A percentile compares a stretch with the other conserved stretches of the same genome.
Evolutionary conservation across 2,329 filamentous ascomycete species (phyloP).

Genomic region (Claviceps spartinae): DNA sequence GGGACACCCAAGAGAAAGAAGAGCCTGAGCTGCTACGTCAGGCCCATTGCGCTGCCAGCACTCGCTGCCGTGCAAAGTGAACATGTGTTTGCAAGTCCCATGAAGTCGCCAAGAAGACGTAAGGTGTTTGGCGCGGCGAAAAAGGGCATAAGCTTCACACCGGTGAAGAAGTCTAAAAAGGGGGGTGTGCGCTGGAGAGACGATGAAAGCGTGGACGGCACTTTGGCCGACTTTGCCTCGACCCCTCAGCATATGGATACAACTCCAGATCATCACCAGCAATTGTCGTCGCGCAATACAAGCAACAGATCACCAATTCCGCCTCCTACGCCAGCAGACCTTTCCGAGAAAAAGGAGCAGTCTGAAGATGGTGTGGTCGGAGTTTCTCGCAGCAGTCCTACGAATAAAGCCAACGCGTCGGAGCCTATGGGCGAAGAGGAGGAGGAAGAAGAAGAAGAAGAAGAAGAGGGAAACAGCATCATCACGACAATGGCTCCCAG

Average conservation of each 20-base stretch:
- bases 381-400: constrained; percentile 43
- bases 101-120: constrained; percentile 68
- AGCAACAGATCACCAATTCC: constrained; percentile 20
- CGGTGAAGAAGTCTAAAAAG: constrained; percentile 63
- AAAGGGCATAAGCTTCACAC: constrained; percentile 71
- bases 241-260: constrained; percentile 59
- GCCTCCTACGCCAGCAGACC: constrained; percentile 12
- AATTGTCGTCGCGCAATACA: constrained; percentile 4
- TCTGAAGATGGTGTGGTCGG: constrained; percentile 28
- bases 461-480: constrained; percentile 16
- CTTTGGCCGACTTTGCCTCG: constrained; percentile 79
- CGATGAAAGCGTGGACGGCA: constrained; percentile 70
- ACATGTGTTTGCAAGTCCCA: constrained; percentile 31
- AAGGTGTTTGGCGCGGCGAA: constrained; percentile 44
- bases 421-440: constrained; percentile 28
- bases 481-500: constrained; percentile 29
- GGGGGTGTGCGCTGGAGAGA: constrained; percentile 86
- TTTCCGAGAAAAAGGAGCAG: constrained; percentile 9
- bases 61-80: constrained; percentile 23
- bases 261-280: constrained; percentile 30
- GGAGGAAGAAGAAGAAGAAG: constrained; percentile 9
- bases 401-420: neutral
- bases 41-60: constrained; percentile 31
- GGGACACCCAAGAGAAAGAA: constrained; percentile 70
- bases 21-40: constrained; percentile 25